Evolutionary conservation across 176 grass and related monocot genomes (phyloP).

Genomic region (Tillandsia leiboldiana): DNA sequence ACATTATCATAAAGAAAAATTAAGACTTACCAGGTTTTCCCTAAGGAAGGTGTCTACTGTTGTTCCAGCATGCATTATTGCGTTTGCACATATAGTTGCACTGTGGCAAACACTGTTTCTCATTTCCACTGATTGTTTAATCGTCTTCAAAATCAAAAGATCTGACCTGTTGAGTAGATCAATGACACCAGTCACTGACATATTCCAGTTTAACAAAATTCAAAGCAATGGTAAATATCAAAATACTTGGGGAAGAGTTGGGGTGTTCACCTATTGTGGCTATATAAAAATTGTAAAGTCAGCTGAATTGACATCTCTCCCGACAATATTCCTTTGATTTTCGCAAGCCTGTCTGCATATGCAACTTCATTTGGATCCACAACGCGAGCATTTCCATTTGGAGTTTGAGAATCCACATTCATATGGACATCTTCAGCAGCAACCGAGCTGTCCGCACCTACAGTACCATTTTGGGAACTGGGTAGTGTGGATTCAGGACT

Average conservation of each 20-base stretch:
- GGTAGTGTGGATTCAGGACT: constrained; percentile 22
- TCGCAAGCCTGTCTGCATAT: constrained; percentile 54
- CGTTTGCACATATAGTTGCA: constrained; percentile 95
- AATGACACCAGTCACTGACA: not conserved
- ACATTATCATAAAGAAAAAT: not conserved
- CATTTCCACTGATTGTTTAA: constrained; percentile 99
- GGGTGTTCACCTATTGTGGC: constrained; percentile 68
- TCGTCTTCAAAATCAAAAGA: constrained; percentile 95
- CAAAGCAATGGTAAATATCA: constrained; percentile 1
- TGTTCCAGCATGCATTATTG: constrained; percentile 98
- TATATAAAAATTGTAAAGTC: constrained; percentile 92
- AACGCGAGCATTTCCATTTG: constrained; percentile 53
- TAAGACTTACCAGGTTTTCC: constrained; percentile 78
- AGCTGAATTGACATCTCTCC: constrained; percentile 91
- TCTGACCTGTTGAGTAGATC: constrained; percentile 53
- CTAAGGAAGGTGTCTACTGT: constrained; percentile 98
- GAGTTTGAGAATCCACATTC: constrained; percentile 42
- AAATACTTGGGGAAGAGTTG: not conserved
- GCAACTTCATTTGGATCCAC: constrained; percentile 51
- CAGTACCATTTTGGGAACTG: constrained; percentile 35
- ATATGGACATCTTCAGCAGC: constrained; percentile 74
- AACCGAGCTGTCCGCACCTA: constrained; percentile 28
- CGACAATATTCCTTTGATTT: constrained; percentile 96
- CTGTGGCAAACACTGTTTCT: constrained; percentile 99
- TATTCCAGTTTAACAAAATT: constrained; percentile 8